Evolutionary conservation across 1,284 basidiomycete species (phyloP), one percentile per base, ranked within the genome.

Genomic region (Cryptococcus neoformans): DNA sequence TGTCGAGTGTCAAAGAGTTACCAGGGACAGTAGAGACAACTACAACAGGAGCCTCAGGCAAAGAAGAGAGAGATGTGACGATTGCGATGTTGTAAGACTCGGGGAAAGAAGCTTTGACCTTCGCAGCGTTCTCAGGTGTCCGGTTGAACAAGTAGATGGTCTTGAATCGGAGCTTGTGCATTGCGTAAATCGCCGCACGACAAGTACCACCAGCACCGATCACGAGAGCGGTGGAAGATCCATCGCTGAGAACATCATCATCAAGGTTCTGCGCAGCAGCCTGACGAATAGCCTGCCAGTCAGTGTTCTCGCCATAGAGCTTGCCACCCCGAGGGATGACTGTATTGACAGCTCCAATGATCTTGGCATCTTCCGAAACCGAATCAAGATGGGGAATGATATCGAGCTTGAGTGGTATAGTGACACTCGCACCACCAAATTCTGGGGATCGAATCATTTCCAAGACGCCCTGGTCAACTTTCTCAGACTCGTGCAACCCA

Each of bases 341-440:
- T 28, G 93, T 97, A 77, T 97, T 96, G 64, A 96, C 90, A 0
- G 93, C 93, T 0, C 93, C 93, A 57, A 97, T 92, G 4, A 83
- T 80, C 65, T 85, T 80, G 0, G 90, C 94, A 44, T 91, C 86
- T 2, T 85, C 83, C 0, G 91, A 89, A 40, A 96, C 78, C 45
- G 80, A 78, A 65, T 92, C 86, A 40, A 97, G 82, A 11, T 89
- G 80, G 1, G 87, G 83, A 50, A 96, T 90, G 62, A 96, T 82
- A 58, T 91, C 87, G 44, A 94, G 80, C 78, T 97, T 97, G 81
- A 88, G 87, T 2, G 93, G 93, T 62, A 96, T 95, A 4, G 96
- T 99, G 28, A 98, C 92, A 6, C 90, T 92, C 6, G 94, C 94
- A 3, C 95, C 95, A 14, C 95, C 95, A 76, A 98, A 99, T 54